Evolutionary conservation across 2,329 filamentous ascomycete species (phyloP).

Genomic region (Talaromyces sp.): DNA sequence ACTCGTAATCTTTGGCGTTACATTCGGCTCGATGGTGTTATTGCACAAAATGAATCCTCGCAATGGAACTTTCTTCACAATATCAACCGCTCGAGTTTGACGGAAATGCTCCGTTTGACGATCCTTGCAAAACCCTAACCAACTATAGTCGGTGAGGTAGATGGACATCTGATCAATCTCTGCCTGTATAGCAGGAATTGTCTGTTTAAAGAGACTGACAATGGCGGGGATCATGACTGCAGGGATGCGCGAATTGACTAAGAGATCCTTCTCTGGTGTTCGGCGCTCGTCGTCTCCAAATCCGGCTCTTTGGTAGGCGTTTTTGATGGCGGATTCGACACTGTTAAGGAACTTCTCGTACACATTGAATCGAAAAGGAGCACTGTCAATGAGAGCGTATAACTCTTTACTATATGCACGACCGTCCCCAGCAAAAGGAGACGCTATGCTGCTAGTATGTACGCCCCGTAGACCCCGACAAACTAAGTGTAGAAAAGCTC

Average conservation of each 20-base stretch:
- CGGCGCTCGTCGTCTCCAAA: slow-evolving; percentile 46
- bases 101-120: slow-evolving; percentile 57
- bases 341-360: slow-evolving; percentile 63
- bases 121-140: slow-evolving; percentile 64
- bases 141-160: slow-evolving; percentile 67
- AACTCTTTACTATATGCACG: slow-evolving; percentile 50
- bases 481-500: slow-evolving; percentile 66
- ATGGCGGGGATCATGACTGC: slow-evolving; percentile 50
- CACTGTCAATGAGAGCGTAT: slow-evolving; percentile 50
- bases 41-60: slow-evolving; percentile 19
- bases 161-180: slow-evolving; percentile 63
- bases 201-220: slow-evolving; percentile 46
- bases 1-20: neutral
- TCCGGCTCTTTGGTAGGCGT: slow-evolving; percentile 50
- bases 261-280: slow-evolving; percentile 51
- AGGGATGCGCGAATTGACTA: slow-evolving; percentile 52
- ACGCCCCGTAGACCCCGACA: slow-evolving; percentile 62
- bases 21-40: neutral
- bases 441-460: slow-evolving; percentile 41
- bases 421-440: slow-evolving; percentile 38
- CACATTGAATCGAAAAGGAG: slow-evolving; percentile 57
- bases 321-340: slow-evolving; percentile 62
- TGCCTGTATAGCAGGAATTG: slow-evolving; percentile 55
- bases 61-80: slow-evolving; percentile 50
- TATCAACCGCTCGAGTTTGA: slow-evolving; percentile 56